These are phyloP conservation scores for Trametes cubensis DNA, from an alignment of 768 basidiomycete genomes.

Conservation along the genomic window DNA sequence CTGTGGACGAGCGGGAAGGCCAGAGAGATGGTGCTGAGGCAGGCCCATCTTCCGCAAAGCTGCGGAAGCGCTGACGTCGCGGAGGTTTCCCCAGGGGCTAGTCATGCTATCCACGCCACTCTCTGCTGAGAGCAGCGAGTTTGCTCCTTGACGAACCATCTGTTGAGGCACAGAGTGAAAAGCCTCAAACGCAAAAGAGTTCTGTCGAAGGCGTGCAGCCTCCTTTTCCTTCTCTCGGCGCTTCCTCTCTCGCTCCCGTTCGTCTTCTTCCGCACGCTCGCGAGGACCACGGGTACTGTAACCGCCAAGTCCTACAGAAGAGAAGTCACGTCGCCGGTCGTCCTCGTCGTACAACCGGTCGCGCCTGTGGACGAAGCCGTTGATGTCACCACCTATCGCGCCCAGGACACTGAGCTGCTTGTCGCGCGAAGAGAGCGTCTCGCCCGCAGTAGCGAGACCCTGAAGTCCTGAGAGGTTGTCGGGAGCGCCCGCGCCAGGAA, in stretches of 20 bases:
- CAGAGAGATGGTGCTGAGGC: conserved; percentile 25
- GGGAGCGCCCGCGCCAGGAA: conserved; percentile 20
- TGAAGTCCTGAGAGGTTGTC: conserved; percentile 22
- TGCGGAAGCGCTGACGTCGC: conserved; percentile 31
- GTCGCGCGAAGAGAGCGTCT: conserved; percentile 25
- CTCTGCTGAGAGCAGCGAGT: conserved; percentile 37
- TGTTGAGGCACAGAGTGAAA: conserved; percentile 66
- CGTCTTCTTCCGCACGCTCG: conserved; percentile 65
- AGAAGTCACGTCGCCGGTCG: conserved; percentile 44
- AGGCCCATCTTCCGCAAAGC: conserved; percentile 33
- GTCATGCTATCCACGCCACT: conserved; percentile 29
- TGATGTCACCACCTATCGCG: conserved; percentile 38
- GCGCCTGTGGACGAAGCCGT: conserved; percentile 39
- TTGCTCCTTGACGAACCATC: conserved; percentile 38
- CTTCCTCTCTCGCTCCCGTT: conserved; percentile 51
- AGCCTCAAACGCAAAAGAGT: conserved; percentile 67
- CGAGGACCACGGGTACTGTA: conserved; percentile 53
- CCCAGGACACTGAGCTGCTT: conserved; percentile 27
- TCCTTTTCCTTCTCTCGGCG: conserved; percentile 58
- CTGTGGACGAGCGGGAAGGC: conserved; percentile 29
- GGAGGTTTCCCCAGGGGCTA: conserved; percentile 31
- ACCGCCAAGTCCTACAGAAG: conserved; percentile 33
- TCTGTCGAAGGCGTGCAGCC: conserved; percentile 45
- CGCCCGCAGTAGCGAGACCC: conserved; percentile 24
- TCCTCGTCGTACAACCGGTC: conserved; percentile 46